Evolutionary conservation across 2,329 filamentous ascomycete genomes (phyloP), one percentile per base, ranked within the genome.

Genomic region (Exutisphaerella laricina): DNA sequence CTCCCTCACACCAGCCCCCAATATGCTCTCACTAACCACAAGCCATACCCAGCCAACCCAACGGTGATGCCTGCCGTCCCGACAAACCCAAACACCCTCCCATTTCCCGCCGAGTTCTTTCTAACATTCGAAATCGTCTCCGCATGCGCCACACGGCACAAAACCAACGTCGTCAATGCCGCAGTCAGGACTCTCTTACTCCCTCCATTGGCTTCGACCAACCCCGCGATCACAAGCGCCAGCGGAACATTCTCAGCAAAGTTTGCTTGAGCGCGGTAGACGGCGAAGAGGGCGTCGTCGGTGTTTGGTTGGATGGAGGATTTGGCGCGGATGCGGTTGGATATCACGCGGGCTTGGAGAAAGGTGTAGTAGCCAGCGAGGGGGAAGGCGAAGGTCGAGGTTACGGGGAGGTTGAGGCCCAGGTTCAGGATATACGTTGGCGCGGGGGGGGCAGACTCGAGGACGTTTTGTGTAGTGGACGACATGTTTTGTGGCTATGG

Each of bases 191-290:
- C 22, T n/a, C 23, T 49, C 37, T 39, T 45, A 30, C 16, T 40
- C 3, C 49, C 49, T 9, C 39, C 41, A 25, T 52, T 49, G 4
- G 18, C 3, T 33, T 49, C 46, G 4, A 40, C 49, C 4, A 49
- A 23, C 7, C 29, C 46, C 5, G 46, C 41, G n/a, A 51, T 30
- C 26, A 49, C 23, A 14, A 52, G 35, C 2, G 46, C 46, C 7
- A 49, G 23, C 1, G 49, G 49, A 5, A 52, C 49, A 14, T 52
- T 52, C 39, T 52, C 49, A 29, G 29, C 26, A 29, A 49, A 52
- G 17, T 52, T 52, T 4, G 21, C 30, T 26, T 52, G 49, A 1
- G 49, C 39, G 35, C 49, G 49, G n/a, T 26, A 28, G 4, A 38
- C 34, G 10, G 45, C 44, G 22, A 41, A 33, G 30, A 52, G 46